Evolutionary conservation across 164 flowering plant genomes (phyloP).

Genomic region (grape (Vitis vinifera)): ASM3070453v1 NC_081811.1:23893001-23893500

Average conservation of each 20-base stretch:
- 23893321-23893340: too few relatives aligned
- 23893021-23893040: background rate
- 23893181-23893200: conserved; percentile 29
- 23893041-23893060: conserved; percentile 6
- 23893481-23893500: conserved; percentile 23
- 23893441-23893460: conserved; percentile 42
- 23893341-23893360: too few relatives aligned
- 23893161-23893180: conserved; percentile 39
- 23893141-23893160: conserved; percentile 44
- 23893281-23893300: too few relatives aligned
- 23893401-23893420: conserved; percentile 34
- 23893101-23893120: conserved; percentile 20
- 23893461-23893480: conserved; percentile 28
- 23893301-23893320: too few relatives aligned
- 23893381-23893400: conserved; percentile 24
- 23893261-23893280: background rate
- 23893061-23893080: conserved; percentile 17
- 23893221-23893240: conserved; percentile 20
- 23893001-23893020: too few relatives aligned
- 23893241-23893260: conserved; percentile 6
- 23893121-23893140: conserved; percentile 28
- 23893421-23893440: conserved; percentile 45
- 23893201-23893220: conserved; percentile 30
- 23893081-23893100: conserved; percentile 17
- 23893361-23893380: conserved; percentile 34